These are phyloP conservation scores for Rhizophora mangle DNA, from an alignment of 345 rosid genomes.

Conservation along the genomic window DNA sequence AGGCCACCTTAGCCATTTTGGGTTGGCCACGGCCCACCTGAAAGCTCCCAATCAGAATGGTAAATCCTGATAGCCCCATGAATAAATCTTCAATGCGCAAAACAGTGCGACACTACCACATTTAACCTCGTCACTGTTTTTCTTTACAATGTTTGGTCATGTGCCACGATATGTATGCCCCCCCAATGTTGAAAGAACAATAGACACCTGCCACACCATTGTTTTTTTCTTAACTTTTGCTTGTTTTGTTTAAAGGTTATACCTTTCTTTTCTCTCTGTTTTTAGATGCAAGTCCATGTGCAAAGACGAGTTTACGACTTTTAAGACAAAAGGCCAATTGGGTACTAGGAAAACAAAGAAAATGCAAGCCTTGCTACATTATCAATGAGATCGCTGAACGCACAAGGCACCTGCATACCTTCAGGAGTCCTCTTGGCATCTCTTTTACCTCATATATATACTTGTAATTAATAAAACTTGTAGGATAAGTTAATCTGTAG, in stretches of 20 bases:
- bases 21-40: slow-evolving; percentile 23
- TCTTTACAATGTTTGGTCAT: neutral
- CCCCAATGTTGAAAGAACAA: slow-evolving; percentile 4
- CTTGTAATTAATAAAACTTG: no score
- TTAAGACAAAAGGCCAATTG: neutral
- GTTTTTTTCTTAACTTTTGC: no score
- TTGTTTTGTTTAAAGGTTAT: no score
- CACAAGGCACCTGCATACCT: no score
- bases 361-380: no score
- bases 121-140: neutral
- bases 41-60: neutral
- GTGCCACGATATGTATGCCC: neutral
- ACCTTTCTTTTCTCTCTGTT: neutral
- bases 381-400: no score
- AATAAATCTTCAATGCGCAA: neutral
- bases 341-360: no score
- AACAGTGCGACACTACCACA: neutral
- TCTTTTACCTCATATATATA: no score
- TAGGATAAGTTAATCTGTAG: no score
- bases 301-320: neutral
- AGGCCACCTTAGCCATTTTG: neutral
- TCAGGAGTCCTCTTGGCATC: no score
- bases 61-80: neutral
- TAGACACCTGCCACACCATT: neutral
- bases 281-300: neutral